These are phyloP conservation scores for Cyclospora cayetanensis DNA, from an alignment of 169 alveolate genomes.

Conservation along the genomic window DNA sequence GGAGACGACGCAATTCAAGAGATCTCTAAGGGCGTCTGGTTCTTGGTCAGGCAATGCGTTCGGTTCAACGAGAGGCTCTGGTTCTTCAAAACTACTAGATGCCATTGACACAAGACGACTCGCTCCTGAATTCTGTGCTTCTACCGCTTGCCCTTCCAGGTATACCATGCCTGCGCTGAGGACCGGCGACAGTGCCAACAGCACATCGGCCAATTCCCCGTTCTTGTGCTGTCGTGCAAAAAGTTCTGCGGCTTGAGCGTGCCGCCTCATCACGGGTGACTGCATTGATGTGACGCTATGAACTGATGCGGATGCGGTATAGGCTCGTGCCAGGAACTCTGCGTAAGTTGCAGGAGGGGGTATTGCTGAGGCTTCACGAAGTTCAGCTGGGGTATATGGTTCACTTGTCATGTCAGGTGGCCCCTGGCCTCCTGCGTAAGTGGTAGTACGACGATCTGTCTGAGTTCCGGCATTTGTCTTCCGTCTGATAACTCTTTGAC, in stretches of 20 bases:
- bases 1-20: constrained; percentile 51
- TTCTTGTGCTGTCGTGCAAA: neutral
- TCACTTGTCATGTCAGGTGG: too few species aligned
- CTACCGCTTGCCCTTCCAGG: constrained; percentile 32
- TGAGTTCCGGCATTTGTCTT: neutral
- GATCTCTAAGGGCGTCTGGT: constrained; percentile 58
- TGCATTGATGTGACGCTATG: too few species aligned
- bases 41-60: neutral
- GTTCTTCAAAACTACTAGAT: constrained; percentile 34
- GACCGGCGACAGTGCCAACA: neutral
- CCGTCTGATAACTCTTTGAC: neutral
- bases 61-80: constrained; percentile 11
- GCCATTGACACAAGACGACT: constrained; percentile 63
- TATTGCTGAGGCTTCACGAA: too few species aligned
- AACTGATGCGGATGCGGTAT: neutral
- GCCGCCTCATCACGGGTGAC: too few species aligned
- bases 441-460: neutral
- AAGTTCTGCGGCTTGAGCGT: neutral
- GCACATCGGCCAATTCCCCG: neutral
- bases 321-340: constrained; percentile 17
- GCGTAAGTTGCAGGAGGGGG: constrained; percentile 22
- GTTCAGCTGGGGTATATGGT: too few species aligned
- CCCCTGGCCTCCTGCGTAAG: neutral
- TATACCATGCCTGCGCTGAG: neutral
- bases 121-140: constrained; percentile 1